A percentile compares a stretch with the other conserved stretches of the same genome.
phyloP scores from a whole-genome alignment of 208 protist genomes.

The Vickermania ingenoplastis region DNA sequence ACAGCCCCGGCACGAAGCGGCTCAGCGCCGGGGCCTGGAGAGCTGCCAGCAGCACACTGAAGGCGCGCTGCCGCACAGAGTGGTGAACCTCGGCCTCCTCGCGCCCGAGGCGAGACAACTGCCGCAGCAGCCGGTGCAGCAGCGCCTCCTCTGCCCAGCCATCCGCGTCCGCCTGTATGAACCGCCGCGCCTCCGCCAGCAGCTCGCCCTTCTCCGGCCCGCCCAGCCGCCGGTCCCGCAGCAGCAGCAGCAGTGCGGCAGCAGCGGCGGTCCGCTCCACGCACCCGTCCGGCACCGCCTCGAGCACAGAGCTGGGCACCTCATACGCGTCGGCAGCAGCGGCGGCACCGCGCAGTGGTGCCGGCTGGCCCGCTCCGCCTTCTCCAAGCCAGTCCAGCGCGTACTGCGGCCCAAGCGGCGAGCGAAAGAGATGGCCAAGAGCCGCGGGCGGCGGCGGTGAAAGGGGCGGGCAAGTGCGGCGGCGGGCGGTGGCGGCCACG shows the following conservation, averaged over 20 bases:
- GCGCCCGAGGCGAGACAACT: constrained; percentile 18
- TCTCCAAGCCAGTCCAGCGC: no score
- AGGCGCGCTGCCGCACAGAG: constrained; percentile 25
- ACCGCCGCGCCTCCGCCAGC: neutral
- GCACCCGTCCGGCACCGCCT: no score
- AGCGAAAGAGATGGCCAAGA: no score
- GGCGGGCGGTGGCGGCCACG: no score
- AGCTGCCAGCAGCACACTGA: constrained; percentile 20
- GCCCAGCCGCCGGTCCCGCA: neutral
- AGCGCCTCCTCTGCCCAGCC: constrained; percentile 10
- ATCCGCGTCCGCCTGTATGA: constrained; percentile 1
- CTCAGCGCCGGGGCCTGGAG: constrained; percentile 10
- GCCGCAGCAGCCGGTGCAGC: constrained; percentile 4
- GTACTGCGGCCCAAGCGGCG: no score
- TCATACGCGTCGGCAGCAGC: no score
- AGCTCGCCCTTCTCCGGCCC: neutral
- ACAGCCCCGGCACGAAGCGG: constrained; percentile 14
- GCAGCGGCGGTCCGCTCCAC: no score
- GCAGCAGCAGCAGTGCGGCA: neutral
- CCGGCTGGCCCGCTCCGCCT: no score
- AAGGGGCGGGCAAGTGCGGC: no score
- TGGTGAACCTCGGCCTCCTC: constrained; percentile 22
- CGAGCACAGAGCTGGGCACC: no score
- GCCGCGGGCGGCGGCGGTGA: no score
- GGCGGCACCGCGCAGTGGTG: no score